Conservation (phyloP, 768 basidiomycete species). For the Kwoniella sp. region DNA sequence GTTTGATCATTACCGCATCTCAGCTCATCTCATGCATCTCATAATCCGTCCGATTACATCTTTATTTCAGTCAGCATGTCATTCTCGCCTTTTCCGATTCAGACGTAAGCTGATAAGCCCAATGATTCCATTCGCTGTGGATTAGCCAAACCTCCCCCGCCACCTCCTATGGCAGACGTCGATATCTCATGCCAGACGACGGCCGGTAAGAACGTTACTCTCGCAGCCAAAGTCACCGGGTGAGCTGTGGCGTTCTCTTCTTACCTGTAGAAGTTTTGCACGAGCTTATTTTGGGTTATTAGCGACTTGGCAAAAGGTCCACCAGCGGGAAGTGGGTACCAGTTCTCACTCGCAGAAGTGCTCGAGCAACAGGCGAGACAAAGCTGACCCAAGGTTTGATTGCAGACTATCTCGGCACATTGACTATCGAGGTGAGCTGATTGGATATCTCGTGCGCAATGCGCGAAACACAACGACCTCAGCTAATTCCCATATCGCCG, state of each 20-base stretch:
- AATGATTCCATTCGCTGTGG: background rate
- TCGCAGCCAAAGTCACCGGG: slow-evolving; percentile 39
- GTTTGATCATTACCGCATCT: background rate
- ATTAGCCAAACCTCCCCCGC: slow-evolving; percentile 11
- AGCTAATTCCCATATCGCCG: too few species aligned
- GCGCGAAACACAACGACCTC: too few species aligned
- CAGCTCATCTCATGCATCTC: background rate
- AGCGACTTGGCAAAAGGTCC: slow-evolving; percentile 48
- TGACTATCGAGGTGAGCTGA: slow-evolving; percentile 46
- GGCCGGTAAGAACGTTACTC: slow-evolving; percentile 40
- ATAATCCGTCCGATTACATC: too few species aligned
- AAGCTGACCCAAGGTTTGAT: background rate
- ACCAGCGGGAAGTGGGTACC: slow-evolving; percentile 52
- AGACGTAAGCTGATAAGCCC: background rate
- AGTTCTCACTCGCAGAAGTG: too few species aligned
- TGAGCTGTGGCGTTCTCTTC: slow-evolving; percentile 23
- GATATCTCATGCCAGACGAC: slow-evolving; percentile 31
- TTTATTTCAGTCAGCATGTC: too few species aligned
- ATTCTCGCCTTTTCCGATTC: background rate
- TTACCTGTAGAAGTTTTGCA: too few species aligned
- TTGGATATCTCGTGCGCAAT: too few species aligned
- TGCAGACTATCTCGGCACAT: slow-evolving; percentile 51
- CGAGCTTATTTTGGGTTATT: background rate
- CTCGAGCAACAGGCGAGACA: too few species aligned
- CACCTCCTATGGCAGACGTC: slow-evolving; percentile 9